Conservation (phyloP, 768 basidiomycete genomes). For the Cystofilobasidium bisporidii region DNA sequence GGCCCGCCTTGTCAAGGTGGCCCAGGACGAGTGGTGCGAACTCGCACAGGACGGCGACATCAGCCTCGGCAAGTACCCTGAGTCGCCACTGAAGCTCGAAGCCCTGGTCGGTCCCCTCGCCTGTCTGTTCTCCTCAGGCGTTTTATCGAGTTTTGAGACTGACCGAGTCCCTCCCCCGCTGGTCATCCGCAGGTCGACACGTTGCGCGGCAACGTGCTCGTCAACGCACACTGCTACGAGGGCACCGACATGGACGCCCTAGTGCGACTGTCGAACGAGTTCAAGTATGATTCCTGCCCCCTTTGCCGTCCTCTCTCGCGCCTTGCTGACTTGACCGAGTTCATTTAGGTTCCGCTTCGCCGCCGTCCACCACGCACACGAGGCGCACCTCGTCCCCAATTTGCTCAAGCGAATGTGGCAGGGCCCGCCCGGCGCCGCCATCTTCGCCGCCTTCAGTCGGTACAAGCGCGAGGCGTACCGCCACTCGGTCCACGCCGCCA, state of each 20-base stretch:
- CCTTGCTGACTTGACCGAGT: background rate
- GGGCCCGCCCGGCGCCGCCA: conserved; percentile 59
- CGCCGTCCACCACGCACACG: conserved; percentile 51
- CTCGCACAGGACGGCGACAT: background rate
- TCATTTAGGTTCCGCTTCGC: background rate
- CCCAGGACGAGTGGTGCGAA: conserved; percentile 21
- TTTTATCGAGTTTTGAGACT: too few species aligned
- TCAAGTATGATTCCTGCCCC: conserved; percentile 44
- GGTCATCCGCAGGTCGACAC: background rate
- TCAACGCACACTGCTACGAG: conserved; percentile 56
- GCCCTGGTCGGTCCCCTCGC: background rate
- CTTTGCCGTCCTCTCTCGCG: background rate
- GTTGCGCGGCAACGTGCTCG: conserved; percentile 15
- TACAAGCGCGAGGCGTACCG: conserved; percentile 73
- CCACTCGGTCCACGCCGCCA: conserved; percentile 66
- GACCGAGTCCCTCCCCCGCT: background rate
- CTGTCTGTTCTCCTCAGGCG: too few species aligned
- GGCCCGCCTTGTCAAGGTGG: conserved; percentile 9
- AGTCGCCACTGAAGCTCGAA: conserved; percentile 1
- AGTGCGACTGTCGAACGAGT: conserved; percentile 63
- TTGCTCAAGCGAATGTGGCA: conserved; percentile 65
- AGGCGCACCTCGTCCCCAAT: conserved; percentile 65
- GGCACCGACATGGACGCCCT: conserved; percentile 50
- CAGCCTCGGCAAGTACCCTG: background rate
- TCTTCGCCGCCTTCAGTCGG: conserved; percentile 47